Evolutionary conservation across 1,284 basidiomycete genomes (phyloP), one percentile per base, ranked within the genome.

Genomic region (Grifola frondosa): DNA sequence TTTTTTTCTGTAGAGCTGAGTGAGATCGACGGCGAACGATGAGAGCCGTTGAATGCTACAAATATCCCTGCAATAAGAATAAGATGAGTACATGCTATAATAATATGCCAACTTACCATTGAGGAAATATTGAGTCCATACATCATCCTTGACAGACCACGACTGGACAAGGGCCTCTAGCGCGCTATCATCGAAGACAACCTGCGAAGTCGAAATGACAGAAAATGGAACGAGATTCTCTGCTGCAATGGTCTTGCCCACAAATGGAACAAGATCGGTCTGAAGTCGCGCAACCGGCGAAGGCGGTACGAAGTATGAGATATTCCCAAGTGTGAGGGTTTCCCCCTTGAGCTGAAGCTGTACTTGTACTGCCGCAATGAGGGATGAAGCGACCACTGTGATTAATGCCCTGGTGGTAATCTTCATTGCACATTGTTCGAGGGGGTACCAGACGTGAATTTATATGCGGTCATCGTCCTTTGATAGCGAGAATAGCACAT

Each of bases 51-150:
- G 41, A 49, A 59, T 0, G 49, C 42, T 6, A 63, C 26, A 36
- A 53, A 61, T 4, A 62, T 28, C 3, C 58, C 60, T 62, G 30
- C 10, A 20, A 11, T 6, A 15, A 10, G 33, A 5, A 15, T 21
- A 5, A 41, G 5, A 38, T 37, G 9, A 43, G 20, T 16, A 25
- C 13, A 13, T 7, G 21, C 30, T 16, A 19, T 6, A 41, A 9
- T 15, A 16, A 24, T 8, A 19, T 6, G 17, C 15, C 4, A 10
- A 40, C 53, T 11, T 30, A 59, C 62, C 60, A 22, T 49, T 44
- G 12, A 64, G 35, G 48, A 64, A 64, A 4, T 44, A 34, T n/a
- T 48, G 33, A 35, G 37, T 56, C 59, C 60, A 64, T 3, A 64
- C 62, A 30, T 64, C 62, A 34, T 64, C 62, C 12, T 40, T 44